Evolutionary conservation across 495 filamentous ascomycete species (phyloP).

Genomic region (Chlorociboria aeruginascens): DNA sequence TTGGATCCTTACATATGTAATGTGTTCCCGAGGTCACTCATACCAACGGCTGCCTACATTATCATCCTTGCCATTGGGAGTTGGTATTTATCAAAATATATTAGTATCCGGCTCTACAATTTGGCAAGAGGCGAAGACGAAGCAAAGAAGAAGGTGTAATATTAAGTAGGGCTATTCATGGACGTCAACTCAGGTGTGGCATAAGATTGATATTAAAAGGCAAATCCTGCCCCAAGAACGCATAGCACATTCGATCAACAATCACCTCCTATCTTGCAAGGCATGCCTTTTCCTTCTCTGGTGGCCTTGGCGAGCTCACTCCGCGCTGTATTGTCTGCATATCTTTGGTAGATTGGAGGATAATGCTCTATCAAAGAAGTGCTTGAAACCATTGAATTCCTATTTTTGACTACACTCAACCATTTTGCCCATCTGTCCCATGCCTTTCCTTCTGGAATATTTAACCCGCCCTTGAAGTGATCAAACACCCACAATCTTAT

Average conservation of each 20-base stretch:
- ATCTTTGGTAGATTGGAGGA: conserved; percentile 51
- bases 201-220: no score
- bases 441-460: conserved; percentile 41
- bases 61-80: conserved; percentile 39
- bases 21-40: conserved; percentile 55
- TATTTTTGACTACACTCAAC: conserved; percentile 39
- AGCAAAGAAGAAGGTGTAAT: conserved; percentile 22
- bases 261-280: conserved; percentile 13
- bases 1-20: conserved; percentile 76
- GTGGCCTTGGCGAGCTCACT: conserved; percentile 59
- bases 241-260: no score
- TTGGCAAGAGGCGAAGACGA: conserved; percentile 18
- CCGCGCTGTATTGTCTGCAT: conserved; percentile 62
- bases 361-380: conserved; percentile 52
- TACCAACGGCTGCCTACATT: conserved; percentile 53
- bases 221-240: no score
- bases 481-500: conserved; percentile 59
- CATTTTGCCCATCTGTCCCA: conserved; percentile 54
- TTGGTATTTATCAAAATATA: conserved; percentile 29
- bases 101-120: conserved; percentile 24
- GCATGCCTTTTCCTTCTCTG: conserved; percentile 46
- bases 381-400: conserved; percentile 47
- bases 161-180: background rate
- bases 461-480: conserved; percentile 54
- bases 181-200: no score